Conservation (phyloP, 148 eudicot genomes). For the Amaranthus cruentus region DNA sequence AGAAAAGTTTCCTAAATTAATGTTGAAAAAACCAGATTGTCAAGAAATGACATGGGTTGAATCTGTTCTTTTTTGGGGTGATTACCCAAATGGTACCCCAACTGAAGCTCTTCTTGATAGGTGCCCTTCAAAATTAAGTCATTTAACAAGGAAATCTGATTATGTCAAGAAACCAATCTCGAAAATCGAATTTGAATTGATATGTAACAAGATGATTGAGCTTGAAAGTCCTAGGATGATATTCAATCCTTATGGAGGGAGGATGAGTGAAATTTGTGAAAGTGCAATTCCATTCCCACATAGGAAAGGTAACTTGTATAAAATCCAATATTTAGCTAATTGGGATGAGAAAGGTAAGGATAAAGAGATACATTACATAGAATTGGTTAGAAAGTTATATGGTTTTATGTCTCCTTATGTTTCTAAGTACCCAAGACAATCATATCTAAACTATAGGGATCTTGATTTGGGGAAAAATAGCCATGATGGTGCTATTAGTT, state of each 20-base stretch:
- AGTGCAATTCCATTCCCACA: slow-evolving; percentile 12
- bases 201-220: slow-evolving; percentile 13
- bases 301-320: slow-evolving; percentile 15
- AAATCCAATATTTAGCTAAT: slow-evolving; percentile 15
- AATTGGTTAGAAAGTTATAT: slow-evolving; percentile 9
- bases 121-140: not conserved
- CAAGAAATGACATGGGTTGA: slow-evolving; percentile 18
- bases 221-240: not conserved
- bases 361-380: slow-evolving; percentile 9
- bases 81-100: not conserved
- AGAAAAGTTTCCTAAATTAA: slow-evolving; percentile 10
- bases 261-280: slow-evolving; percentile 8
- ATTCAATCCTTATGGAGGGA: slow-evolving; percentile 16
- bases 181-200: slow-evolving; percentile 8
- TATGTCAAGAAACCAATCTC: slow-evolving; percentile 15
- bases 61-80: slow-evolving; percentile 17
- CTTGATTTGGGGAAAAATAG: slow-evolving; percentile 13
- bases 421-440: slow-evolving; percentile 16
- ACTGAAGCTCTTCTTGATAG: slow-evolving; percentile 13
- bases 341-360: slow-evolving; percentile 18
- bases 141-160: slow-evolving; percentile 14
- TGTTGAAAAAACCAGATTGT: not conserved
- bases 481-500: slow-evolving; percentile 6
- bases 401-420: slow-evolving; percentile 19
- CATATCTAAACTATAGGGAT: slow-evolving; percentile 17